Conservation (phyloP, 2,329 filamentous ascomycete species). For the Neurospora crassa region DNA sequence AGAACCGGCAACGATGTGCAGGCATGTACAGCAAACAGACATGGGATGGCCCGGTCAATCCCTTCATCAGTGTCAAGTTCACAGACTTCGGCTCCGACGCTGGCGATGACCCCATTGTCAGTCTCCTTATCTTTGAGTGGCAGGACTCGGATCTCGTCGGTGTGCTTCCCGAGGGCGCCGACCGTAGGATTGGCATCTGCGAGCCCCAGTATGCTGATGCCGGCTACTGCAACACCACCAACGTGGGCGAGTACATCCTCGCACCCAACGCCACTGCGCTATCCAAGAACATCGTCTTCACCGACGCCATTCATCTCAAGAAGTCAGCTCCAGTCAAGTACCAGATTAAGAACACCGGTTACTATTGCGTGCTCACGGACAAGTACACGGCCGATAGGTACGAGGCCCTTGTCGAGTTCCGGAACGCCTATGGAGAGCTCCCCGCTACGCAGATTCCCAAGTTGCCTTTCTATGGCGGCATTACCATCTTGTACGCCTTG, state of each 20-base stretch:
- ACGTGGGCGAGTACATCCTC: conserved; percentile 78
- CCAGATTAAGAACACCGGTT: conserved; percentile 79
- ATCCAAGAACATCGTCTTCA: conserved; percentile 64
- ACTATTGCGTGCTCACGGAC: conserved; percentile 85
- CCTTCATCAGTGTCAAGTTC: conserved; percentile 82
- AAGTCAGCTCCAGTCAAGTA: conserved; percentile 69
- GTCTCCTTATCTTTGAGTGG: conserved; percentile 91
- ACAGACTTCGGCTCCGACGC: conserved; percentile 36
- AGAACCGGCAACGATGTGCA: conserved; percentile 72
- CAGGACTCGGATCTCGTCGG: conserved; percentile 74
- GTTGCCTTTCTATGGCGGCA: conserved; percentile 89
- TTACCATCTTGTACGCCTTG: conserved; percentile 88
- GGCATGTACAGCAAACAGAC: conserved; percentile 89
- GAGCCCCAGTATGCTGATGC: conserved; percentile 58
- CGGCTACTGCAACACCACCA: conserved; percentile 63
- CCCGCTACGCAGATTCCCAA: conserved; percentile 94
- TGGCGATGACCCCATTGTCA: conserved; percentile 65
- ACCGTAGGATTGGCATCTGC: conserved; percentile 55
- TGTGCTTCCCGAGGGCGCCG: conserved; percentile 45
- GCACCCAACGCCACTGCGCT: conserved; percentile 62
- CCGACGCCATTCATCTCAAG: conserved; percentile 74
- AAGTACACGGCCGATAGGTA: conserved; percentile 62
- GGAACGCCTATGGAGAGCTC: conserved; percentile 93
- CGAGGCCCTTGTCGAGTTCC: conserved; percentile 75
- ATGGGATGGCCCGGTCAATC: conserved; percentile 82